phyloP scores from a whole-genome alignment of 73 alveolate species.

The Tetrahymena malaccensis region DNA sequence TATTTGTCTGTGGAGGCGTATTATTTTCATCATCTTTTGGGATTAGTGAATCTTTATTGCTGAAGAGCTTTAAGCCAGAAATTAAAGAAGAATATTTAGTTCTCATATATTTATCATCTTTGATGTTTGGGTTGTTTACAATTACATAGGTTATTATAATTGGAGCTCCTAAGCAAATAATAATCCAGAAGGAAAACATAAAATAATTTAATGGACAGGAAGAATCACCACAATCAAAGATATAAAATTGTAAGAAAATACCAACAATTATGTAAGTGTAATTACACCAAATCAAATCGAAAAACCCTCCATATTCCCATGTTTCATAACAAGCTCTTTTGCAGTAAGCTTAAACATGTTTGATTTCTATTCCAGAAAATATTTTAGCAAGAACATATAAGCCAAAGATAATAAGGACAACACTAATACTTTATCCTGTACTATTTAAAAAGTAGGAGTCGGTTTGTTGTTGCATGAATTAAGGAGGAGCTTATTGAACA shows the following conservation, averaged over 20 bases:
- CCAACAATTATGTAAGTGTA: background rate
- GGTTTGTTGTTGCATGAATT: background rate
- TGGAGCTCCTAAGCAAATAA: background rate
- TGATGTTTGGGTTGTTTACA: background rate
- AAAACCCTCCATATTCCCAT: background rate
- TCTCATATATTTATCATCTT: background rate
- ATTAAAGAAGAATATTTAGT: background rate
- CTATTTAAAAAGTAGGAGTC: background rate
- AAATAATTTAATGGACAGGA: background rate
- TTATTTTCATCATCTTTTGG: background rate
- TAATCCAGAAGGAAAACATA: background rate
- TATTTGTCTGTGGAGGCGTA: background rate
- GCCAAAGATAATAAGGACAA: background rate
- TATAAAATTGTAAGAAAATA: background rate
- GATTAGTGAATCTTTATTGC: background rate
- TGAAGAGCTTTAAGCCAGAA: background rate
- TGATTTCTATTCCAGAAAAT: background rate
- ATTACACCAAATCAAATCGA: background rate
- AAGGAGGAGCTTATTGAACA: background rate
- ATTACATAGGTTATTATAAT: background rate
- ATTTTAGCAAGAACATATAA: background rate
- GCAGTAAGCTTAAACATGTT: background rate
- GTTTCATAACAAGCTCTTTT: background rate
- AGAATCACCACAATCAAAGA: background rate
- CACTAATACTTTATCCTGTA: background rate